Base-by-base conservation (phyloP, 2,329 filamentous ascomycete genomes). In the Fusarium devonianum region DNA sequence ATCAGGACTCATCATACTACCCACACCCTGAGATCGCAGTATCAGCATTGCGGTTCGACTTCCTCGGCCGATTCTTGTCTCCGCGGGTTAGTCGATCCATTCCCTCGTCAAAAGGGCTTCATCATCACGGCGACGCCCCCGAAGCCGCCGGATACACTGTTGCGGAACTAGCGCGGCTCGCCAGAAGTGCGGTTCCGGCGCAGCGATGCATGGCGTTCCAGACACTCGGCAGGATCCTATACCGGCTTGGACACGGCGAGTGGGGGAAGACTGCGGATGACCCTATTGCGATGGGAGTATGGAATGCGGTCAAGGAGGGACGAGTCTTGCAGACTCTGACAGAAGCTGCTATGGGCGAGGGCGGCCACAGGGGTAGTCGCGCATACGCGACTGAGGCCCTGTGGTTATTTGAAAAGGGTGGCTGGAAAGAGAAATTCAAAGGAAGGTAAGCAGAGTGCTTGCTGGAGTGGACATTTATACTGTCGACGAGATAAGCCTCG, bases 121-220 rank as follows among this genome's bases (percentile, higher is more conserved):
- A 99, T 71, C 93, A 99, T 71, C 94, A 99, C 70, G 92, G 89
- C 56, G 85, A 92, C 49, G 92, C 93, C 2, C 94, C 94, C 12
- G 91, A 96, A 71, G 90, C 92, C 2, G 94, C 94, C 0, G 94
- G 94, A 0, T 99, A 99, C 72, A 97, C 94, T 0, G 83, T 99
- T 21, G 84, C 86, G 1, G 94, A 99, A 71, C 78, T 99, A 1
- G 87, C 91, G 1, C 84, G 88, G 22, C 80, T 97, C 2, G 86
- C 90, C 4, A 82, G 93, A 23, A 95, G 90, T 45, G 85, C 86
- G 0, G 90, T 96, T 14, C 84, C 94, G 0, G 87, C 89, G 1
- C 94, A 99, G 75, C 78, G 93, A 9, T 97, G 94, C 66, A 82
- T 97, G 54, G 91, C 94, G 0, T 97, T 91, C 71, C 93, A 96